A percentile compares a stretch with the other conserved stretches of the same genome.
phyloP scores from a whole-genome alignment of 1,284 basidiomycete species.

The Leccinum angustisporum region DNA sequence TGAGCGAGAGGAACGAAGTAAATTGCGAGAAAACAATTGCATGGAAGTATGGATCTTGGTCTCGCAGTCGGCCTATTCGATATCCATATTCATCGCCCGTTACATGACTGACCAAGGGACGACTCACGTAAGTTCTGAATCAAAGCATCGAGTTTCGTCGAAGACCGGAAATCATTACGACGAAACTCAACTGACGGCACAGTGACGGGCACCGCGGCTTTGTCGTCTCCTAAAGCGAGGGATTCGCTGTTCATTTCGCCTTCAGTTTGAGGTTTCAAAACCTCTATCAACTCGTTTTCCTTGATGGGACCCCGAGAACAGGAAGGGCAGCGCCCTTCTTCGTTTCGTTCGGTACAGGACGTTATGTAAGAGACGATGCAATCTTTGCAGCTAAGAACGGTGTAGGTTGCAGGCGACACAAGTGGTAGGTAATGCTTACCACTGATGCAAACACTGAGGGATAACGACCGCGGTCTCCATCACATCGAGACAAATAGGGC shows the following conservation, averaged over 20 bases:
- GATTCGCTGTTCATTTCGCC: constrained; percentile 7
- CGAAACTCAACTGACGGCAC: constrained; percentile 57
- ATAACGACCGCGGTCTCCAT: constrained; percentile 73
- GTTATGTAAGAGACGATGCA: constrained; percentile 75
- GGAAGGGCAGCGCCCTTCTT: constrained; percentile 70
- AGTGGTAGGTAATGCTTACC: constrained; percentile 43
- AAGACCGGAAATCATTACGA: constrained; percentile 82
- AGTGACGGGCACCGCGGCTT: constrained; percentile 14
- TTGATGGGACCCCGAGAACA: constrained; percentile 69
- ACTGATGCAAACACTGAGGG: constrained; percentile 76
- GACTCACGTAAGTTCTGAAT: constrained; percentile 62
- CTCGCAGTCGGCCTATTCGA: constrained; percentile 53
- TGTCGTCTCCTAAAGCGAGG: background rate
- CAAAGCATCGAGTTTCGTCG: constrained; percentile 84
- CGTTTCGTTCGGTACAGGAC: constrained; percentile 61
- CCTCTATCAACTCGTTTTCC: constrained; percentile 65
- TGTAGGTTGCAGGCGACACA: constrained; percentile 3
- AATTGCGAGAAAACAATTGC: constrained; percentile 91
- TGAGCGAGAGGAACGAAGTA: constrained; percentile 80
- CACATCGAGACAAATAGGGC: constrained; percentile 79
- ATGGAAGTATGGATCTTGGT: constrained; percentile 77
- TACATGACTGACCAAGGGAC: background rate
- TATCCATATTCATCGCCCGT: background rate
- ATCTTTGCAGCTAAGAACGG: constrained; percentile 67
- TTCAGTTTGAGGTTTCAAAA: constrained; percentile 45